These are phyloP conservation scores for Starmerella asiatica DNA, from an alignment of 805 yeast species.

Conservation along the genomic window DNA sequence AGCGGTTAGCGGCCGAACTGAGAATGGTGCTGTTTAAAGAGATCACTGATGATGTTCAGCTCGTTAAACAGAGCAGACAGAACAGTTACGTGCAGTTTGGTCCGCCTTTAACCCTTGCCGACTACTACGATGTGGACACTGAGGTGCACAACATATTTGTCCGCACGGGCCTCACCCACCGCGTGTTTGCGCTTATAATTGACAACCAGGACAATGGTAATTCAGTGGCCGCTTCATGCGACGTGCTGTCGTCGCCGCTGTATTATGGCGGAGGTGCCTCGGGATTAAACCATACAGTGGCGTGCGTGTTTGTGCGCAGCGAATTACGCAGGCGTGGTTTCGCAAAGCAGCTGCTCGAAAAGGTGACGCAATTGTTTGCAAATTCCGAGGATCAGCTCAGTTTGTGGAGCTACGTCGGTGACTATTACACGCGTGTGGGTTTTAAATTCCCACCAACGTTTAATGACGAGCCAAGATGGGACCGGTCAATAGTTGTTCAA, in stretches of 20 bases:
- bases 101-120: constrained; percentile 4
- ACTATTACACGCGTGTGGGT: constrained; percentile 11
- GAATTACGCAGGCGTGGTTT: constrained; percentile 8
- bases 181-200: not conserved
- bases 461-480: constrained; percentile 3
- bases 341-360: constrained; percentile 1
- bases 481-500: constrained; percentile 3
- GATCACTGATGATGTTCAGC: constrained; percentile 7
- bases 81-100: constrained; percentile 12
- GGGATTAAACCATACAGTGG: constrained; percentile 9
- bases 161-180: not conserved
- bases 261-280: constrained; percentile 7
- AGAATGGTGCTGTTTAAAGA: constrained; percentile 2
- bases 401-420: constrained; percentile 17
- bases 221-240: constrained; percentile 8
- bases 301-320: constrained; percentile 8
- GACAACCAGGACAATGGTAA: not conserved
- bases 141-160: constrained; percentile 1
- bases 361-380: constrained; percentile 2
- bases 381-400: constrained; percentile 6
- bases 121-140: constrained; percentile 8
- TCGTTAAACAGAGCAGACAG: not conserved
- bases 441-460: constrained; percentile 6
- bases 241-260: constrained; percentile 12
- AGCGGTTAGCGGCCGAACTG: no score